Evolutionary conservation across 1,284 basidiomycete genomes (phyloP).

Genomic region (Trichosporon sp.): DNA sequence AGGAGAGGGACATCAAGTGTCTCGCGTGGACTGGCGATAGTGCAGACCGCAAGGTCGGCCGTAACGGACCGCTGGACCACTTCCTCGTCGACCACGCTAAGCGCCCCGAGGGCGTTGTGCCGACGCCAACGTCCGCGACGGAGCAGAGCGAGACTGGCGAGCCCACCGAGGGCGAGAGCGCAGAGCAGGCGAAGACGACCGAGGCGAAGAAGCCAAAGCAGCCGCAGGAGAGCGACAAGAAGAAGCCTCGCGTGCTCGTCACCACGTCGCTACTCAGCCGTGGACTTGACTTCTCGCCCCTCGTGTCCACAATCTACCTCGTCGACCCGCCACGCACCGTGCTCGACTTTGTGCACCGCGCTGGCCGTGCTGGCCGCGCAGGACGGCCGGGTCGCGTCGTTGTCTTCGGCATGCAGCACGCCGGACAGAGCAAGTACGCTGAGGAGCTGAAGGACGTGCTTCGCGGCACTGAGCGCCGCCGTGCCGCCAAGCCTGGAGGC

Average conservation of each 20-base stretch:
- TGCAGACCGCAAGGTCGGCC: slow-evolving; percentile 49
- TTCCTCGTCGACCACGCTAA: slow-evolving; percentile 50
- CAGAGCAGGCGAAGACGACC: background rate
- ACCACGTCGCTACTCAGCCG: slow-evolving; percentile 87
- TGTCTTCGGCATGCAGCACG: slow-evolving; percentile 44
- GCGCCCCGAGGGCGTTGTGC: background rate
- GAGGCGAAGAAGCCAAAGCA: slow-evolving; percentile 3
- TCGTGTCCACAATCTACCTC: slow-evolving; percentile 71
- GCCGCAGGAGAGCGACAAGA: background rate
- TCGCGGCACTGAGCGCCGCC: slow-evolving; percentile 11
- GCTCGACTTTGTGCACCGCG: slow-evolving; percentile 83
- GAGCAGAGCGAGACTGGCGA: background rate
- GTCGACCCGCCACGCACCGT: slow-evolving; percentile 77
- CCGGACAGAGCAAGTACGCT: slow-evolving; percentile 19
- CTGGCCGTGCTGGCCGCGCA: slow-evolving; percentile 61
- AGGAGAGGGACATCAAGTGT: slow-evolving; percentile 58
- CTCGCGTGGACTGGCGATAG: slow-evolving; percentile 60
- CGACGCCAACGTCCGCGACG: background rate
- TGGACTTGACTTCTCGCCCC: slow-evolving; percentile 76
- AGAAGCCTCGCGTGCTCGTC: slow-evolving; percentile 59
- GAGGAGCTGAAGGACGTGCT: slow-evolving; percentile 25
- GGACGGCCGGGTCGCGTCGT: slow-evolving; percentile 60
- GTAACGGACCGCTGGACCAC: slow-evolving; percentile 60
- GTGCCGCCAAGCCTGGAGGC: slow-evolving; percentile 15
- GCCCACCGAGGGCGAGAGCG: background rate